Evolutionary conservation across 1,139 yeast genomes (phyloP), one percentile per base, ranked within the genome.

Genomic region (Yamadazyma atlantica): DNA sequence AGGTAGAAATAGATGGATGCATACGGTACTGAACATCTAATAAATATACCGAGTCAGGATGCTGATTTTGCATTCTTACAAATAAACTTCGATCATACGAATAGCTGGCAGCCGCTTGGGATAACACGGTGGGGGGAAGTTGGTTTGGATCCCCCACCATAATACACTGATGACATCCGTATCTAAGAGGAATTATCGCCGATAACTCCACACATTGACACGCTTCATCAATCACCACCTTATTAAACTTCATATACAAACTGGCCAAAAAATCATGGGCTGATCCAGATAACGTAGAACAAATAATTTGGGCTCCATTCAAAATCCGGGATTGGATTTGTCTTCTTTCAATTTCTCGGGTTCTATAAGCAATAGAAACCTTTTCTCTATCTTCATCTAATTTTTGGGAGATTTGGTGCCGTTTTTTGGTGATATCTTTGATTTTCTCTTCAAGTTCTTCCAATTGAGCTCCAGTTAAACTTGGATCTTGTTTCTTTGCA

Each of bases 71-170:
- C 95, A 94, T 89, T 50, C 99, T 76, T 22, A 90, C 97, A 60
- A 94, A 94, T 54, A 94, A 71, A 55, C 96, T 85, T 58, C 90
- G 96, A 46, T 92, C 96, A 55, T 94, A 94, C 32, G 81, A 79
- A 45, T 74, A 77, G 5, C 78, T 70, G 1, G 95, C 82, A 1
- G 97, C 97, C 7, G 81, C 82, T 51, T 85, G 90, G 0, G 98
- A 92, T 18, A 94, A 64, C n/a, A 94, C 98, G 0, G 99, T 94
- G 1, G 99, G 99, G 0, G 98, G 99, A 45, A 94, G 73, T 65
- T 94, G 99, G 57, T 92, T 90, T 2, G 98, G 98, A 67, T 94
- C 99, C 55, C 99, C 99, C 36, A 94, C 99, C 96, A 94, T 87
- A 35, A 94, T 84, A 66, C 97, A 90, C 40, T 82, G 80, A 45